Evolutionary conservation across 2,329 filamentous ascomycete species (phyloP).

Genomic region (Aspergillus floridensis): DNA sequence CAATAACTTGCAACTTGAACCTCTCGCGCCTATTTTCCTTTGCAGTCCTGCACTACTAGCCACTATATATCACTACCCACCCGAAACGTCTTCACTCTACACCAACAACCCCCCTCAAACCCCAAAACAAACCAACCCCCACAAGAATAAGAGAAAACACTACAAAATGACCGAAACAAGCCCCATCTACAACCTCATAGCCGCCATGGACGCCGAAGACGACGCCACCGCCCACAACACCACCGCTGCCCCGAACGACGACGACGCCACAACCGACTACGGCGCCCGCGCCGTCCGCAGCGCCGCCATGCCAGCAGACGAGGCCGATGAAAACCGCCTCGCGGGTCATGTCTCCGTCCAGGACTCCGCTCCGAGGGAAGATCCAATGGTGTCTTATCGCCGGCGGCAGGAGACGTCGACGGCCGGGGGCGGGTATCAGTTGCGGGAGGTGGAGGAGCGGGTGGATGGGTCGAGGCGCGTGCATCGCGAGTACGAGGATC

Average conservation of each 20-base stretch:
- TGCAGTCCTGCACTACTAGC: no score
- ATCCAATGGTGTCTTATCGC: neutral
- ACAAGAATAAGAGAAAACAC: neutral
- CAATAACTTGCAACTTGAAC: no score
- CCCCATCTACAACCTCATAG: neutral
- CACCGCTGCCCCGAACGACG: neutral
- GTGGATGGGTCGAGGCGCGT: neutral
- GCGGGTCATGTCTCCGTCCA: neutral
- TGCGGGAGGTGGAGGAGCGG: neutral
- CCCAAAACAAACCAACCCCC: neutral
- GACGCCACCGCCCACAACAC: neutral
- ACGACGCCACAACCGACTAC: neutral
- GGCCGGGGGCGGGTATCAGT: neutral
- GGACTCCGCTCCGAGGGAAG: neutral
- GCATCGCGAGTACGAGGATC: neutral
- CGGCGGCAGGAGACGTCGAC: neutral
- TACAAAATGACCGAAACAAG: neutral
- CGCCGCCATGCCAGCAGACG: neutral
- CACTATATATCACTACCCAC: no score
- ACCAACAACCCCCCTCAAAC: neutral
- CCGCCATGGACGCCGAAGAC: neutral
- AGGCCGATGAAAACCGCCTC: neutral
- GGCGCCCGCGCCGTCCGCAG: neutral
- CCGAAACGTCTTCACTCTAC: neutral
- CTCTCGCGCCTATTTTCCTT: no score